Evolutionary conservation across 2,329 filamentous ascomycete genomes (phyloP).

Genomic region (Tolypocladium pustulatum): DNA sequence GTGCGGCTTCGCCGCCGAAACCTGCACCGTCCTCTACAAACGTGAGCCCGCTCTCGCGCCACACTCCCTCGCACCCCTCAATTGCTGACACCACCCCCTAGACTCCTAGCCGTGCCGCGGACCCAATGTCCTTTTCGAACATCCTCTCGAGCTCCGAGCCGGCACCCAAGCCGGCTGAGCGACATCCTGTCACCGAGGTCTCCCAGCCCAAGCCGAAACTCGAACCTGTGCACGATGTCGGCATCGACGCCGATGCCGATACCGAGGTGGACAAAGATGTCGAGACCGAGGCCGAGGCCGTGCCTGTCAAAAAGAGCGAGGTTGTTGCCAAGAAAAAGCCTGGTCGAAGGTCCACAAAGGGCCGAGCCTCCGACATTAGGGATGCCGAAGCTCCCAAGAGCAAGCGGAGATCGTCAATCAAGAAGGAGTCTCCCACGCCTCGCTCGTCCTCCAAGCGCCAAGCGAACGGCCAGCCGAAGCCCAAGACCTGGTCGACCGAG

Average conservation of each 20-base stretch:
- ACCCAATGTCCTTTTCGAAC: conserved; percentile 94
- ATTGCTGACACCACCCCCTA: conserved; percentile 22
- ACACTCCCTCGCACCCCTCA: neutral
- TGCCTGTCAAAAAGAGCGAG: conserved; percentile 13
- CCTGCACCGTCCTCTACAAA: conserved; percentile 22
- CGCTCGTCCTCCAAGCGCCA: conserved; percentile 47
- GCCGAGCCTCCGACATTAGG: conserved; percentile 40
- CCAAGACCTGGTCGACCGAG: conserved; percentile 52
- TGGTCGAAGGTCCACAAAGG: conserved; percentile 31
- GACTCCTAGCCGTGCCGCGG: conserved; percentile 63
- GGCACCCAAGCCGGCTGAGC: conserved; percentile 40
- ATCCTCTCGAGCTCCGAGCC: conserved; percentile 77
- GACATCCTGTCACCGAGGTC: conserved; percentile 28
- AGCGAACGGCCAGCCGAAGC: conserved; percentile 50
- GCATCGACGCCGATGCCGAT: conserved; percentile 14
- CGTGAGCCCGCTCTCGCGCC: conserved; percentile 11
- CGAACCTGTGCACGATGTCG: conserved; percentile 9
- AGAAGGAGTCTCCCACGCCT: conserved; percentile 34
- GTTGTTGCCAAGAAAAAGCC: conserved; percentile 19
- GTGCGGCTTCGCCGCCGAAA: conserved; percentile 28
- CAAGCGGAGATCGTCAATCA: conserved; percentile 38
- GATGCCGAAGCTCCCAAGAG: conserved; percentile 38
- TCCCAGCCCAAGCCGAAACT: conserved; percentile 8
- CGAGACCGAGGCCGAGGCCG: conserved; percentile 22
- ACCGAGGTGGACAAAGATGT: conserved; percentile 23